A percentile compares a stretch with the other conserved stretches of the same genome.
phyloP scores from a whole-genome alignment of 148 eudicot species.

The Rhododendron henanense region DNA sequence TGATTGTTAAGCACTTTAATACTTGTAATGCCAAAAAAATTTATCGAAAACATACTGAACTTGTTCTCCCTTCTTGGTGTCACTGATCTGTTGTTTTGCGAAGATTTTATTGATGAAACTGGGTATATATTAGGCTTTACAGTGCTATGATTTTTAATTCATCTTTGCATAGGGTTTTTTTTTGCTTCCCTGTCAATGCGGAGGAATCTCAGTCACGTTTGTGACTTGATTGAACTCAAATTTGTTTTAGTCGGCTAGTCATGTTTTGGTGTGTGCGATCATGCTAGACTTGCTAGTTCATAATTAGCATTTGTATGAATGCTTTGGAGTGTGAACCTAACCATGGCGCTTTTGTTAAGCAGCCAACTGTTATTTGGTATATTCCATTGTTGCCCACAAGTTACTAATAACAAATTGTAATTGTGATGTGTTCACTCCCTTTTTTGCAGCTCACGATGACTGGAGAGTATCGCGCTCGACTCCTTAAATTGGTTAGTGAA shows the following conservation, averaged over 20 bases:
- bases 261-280: background rate
- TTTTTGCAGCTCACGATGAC: constrained; percentile 71
- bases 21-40: background rate
- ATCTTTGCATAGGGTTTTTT: background rate
- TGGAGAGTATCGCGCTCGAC: constrained; percentile 73
- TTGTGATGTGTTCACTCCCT: background rate
- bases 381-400: background rate
- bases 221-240: background rate
- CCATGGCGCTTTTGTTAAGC: background rate
- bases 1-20: background rate
- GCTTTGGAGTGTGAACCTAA: background rate
- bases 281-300: background rate
- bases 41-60: background rate
- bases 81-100: background rate
- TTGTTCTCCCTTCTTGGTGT: background rate
- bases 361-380: background rate
- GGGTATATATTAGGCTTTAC: background rate
- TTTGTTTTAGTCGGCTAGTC: background rate
- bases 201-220: background rate
- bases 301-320: background rate
- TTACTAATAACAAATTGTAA: background rate
- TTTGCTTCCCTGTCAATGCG: background rate
- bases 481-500: constrained; percentile 76
- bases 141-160: background rate
- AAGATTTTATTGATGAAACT: background rate